Evolutionary conservation across 2,329 filamentous ascomycete species (phyloP), one percentile per base, ranked within the genome.

Genomic region (Xylaria sp.): DNA sequence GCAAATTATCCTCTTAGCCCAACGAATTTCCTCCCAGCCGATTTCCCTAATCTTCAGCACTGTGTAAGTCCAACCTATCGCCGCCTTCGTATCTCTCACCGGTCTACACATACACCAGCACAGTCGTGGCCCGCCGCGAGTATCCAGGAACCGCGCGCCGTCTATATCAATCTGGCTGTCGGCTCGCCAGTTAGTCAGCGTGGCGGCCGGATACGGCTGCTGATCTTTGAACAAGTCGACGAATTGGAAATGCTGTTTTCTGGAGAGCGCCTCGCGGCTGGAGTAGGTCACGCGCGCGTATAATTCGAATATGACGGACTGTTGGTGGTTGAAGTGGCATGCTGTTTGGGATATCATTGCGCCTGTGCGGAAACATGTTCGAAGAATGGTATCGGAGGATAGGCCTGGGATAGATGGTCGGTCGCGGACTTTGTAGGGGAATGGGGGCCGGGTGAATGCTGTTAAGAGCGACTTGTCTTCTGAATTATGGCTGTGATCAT

Each of bases 341-440:
- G 57, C 46, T 54, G 83, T 80, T 45, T 83, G 79, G 15, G 78
- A 78, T 49, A 87, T 76, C 60, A 89, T 82, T 69, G 90, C 87
- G 3, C 84, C 84, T 23, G 89, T 79, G 25, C 87, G 82, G 67
- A 91, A 91, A 70, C 87, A 90, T 0, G 84, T 87, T 11, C 85
- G 82, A 12, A 89, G 76, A 6, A 83, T 61, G 0, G 71, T 75
- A 9, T 76, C 72, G 1, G 82, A 76, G 0, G 82, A 82, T 2
- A 87, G 69, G 8, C 86, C 85, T 14, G 82, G 75, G 4, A 89
- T 77, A 2, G 80, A 80, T 21, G 84, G 86, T 35, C 83, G 79
- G 69, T 87, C 83, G 2, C 76, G 76, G 17, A 84, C 75, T 17
- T 77, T 75, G 4, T 63, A 45, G 7, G 84, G 86, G 65, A 88